Percentiles rank a stretch among this genome's conserved stretches.
phyloP scores from a whole-genome alignment of 768 basidiomycete genomes.

The Austroboletus festivus region DNA sequence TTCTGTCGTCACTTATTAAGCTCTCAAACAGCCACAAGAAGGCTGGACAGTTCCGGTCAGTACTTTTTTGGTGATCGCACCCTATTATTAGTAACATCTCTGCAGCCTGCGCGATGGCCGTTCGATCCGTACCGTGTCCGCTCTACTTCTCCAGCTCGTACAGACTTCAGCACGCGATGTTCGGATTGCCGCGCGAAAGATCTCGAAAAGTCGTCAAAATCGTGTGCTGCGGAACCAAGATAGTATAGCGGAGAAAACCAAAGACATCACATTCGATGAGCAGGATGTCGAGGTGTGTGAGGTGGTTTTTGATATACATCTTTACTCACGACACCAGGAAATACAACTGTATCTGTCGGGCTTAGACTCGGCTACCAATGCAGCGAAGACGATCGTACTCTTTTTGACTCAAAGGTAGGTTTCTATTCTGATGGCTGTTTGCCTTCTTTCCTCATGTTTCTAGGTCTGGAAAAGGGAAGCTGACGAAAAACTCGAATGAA shows the following conservation, averaged over 20 bases:
- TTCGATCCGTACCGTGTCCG: slow-evolving; percentile 91
- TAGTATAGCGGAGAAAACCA: slow-evolving; percentile 45
- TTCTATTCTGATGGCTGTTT: neutral
- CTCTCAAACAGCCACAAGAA: slow-evolving; percentile 87
- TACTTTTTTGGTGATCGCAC: neutral
- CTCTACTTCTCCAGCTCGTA: slow-evolving; percentile 90
- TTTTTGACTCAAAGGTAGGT: slow-evolving; percentile 67
- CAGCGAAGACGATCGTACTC: slow-evolving; percentile 78
- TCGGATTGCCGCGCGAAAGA: slow-evolving; percentile 59
- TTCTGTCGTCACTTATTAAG: slow-evolving; percentile 84
- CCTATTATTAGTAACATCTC: neutral
- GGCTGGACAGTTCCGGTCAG: slow-evolving; percentile 84
- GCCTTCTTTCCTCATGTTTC: slow-evolving; percentile 1
- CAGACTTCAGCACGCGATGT: slow-evolving; percentile 93
- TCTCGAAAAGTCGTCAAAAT: slow-evolving; percentile 62
- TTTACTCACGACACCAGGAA: slow-evolving; percentile 44
- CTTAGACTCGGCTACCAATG: slow-evolving; percentile 78
- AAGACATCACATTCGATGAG: slow-evolving; percentile 61
- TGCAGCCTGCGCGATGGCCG: slow-evolving; percentile 84
- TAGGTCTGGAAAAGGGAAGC: slow-evolving; percentile 83
- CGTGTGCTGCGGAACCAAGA: slow-evolving; percentile 63
- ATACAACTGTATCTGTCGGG: slow-evolving; percentile 67
- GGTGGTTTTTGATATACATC: neutral
- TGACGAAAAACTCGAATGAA: slow-evolving; percentile 89
- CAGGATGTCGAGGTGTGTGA: slow-evolving; percentile 56